Base-by-base conservation (phyloP, 2,329 filamentous ascomycete species). In the Aspergillus udagawae region DNA sequence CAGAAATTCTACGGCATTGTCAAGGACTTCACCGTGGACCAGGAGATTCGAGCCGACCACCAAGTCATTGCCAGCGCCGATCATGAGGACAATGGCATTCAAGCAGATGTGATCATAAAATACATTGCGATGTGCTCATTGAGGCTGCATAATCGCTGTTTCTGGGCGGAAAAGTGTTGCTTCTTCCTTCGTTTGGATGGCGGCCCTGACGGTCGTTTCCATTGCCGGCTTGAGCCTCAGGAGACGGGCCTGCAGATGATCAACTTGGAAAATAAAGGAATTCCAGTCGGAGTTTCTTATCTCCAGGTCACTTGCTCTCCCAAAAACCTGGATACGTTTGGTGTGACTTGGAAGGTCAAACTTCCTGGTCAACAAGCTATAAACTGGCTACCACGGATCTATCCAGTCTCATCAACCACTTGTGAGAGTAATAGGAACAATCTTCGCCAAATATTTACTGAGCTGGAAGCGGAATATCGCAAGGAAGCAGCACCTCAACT, bases 131-230 rank as follows among this genome's bases (percentile, higher is more conserved):
- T 68, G 9, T 73, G 70, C 53, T 69, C 65, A 0, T 44, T 73
- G 28, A 62, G 59, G 20, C 59, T 70, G 20, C 58, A 67, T 38
- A 64, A 70, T 27, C 66, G 65, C 38, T 62, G 59, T 35, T 67
- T 73, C 42, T 72, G 66, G 63, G 59, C 69, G 6, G 64, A 73
- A 38, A 64, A 61, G 51, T 73, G 71, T 49, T 65, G 63, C n/a
- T 62, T 73, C 35, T 50, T 52, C 20, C 51, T 73, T 28, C 55
- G 63, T 35, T 35, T 73, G 14, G 60, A 72, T 42, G 71, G 70
- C 6, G 71, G 70, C 1, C 71, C 70, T 20, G 61, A 66, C 0
- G 66, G 67, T 8, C 56, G 55, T 8, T 73, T 65, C 41, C 53
- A 54, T 14, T 64, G 60, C 50, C 52, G 63, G 10, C 51, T 70